Evolutionary conservation across 345 rosid species (phyloP).

Genomic region (Kernera saxatilis): DNA sequence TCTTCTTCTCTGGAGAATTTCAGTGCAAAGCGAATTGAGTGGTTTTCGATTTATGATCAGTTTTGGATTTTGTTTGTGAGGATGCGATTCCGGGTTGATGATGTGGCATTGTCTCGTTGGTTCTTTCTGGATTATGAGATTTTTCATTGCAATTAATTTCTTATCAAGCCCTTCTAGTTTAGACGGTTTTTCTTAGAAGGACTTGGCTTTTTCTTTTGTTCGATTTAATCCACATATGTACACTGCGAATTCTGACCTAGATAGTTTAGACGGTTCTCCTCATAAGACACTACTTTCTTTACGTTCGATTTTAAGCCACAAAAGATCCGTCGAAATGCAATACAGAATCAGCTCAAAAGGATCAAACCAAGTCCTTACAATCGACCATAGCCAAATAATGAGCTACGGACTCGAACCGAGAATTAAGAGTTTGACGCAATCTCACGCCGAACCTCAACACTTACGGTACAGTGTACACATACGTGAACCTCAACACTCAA

Average conservation of each 20-base stretch:
- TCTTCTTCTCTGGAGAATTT: background rate
- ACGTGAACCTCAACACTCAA: conserved; percentile 1
- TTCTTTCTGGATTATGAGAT: conserved; percentile 30
- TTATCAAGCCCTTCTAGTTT: background rate
- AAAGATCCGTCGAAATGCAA: background rate
- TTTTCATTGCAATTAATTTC: background rate
- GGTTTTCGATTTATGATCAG: conserved; percentile 18
- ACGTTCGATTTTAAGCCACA: background rate
- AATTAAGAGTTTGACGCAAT: conserved; percentile 12
- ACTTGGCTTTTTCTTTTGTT: background rate
- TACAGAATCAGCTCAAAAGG: background rate
- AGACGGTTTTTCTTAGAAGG: background rate
- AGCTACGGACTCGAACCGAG: background rate
- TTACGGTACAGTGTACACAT: conserved; percentile 15
- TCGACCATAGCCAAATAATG: background rate
- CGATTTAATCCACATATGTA: background rate
- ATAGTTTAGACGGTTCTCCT: background rate
- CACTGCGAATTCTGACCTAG: too few relatives aligned
- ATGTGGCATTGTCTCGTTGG: conserved; percentile 29
- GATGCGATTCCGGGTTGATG: conserved; percentile 21
- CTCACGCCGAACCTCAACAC: conserved; percentile 2
- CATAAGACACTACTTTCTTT: background rate
- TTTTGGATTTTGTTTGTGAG: conserved; percentile 27
- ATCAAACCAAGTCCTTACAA: background rate
- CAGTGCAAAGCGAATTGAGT: background rate